phyloP scores from a whole-genome alignment of 2,329 filamentous ascomycete genomes.

The Zymoseptoria pseudotritici region DNA sequence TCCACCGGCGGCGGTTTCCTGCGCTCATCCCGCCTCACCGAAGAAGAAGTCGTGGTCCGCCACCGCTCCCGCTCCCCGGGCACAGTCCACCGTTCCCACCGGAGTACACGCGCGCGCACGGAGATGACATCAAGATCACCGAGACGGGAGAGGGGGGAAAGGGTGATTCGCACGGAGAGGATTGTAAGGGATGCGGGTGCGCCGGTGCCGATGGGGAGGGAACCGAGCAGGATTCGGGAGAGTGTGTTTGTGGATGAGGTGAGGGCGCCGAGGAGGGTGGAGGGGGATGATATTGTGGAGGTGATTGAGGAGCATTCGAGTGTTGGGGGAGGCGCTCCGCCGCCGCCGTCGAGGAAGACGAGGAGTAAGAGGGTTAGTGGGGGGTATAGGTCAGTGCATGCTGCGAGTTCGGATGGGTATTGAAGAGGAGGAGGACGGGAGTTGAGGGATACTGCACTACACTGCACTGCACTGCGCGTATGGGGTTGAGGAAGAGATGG shows the following conservation, averaged over 20 bases:
- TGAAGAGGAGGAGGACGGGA: neutral
- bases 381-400: constrained; percentile 45
- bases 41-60: constrained; percentile 28
- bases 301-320: constrained; percentile 51
- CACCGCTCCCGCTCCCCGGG: constrained; percentile 22
- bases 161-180: constrained; percentile 29
- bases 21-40: constrained; percentile 20
- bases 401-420: neutral
- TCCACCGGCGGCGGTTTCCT: constrained; percentile 26
- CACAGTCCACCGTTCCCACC: constrained; percentile 19
- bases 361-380: constrained; percentile 27
- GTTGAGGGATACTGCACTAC: constrained; percentile 2
- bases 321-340: constrained; percentile 30
- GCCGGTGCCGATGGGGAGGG: constrained; percentile 13
- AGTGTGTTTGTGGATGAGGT: constrained; percentile 38
- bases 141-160: constrained; percentile 15
- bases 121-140: constrained; percentile 28
- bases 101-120: constrained; percentile 23
- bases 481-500: neutral
- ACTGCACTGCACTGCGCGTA: neutral
- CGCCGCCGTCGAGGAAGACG: constrained; percentile 31
- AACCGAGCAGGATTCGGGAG: constrained; percentile 25
- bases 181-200: constrained; percentile 26
- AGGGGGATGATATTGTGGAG: constrained; percentile 49
- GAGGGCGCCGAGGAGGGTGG: constrained; percentile 33